A percentile compares a stretch with the other conserved stretches of the same genome.
Evolutionary conservation across 176 grass and related monocot genomes (phyloP).

Genomic region (Triticum turgidum): DNA sequence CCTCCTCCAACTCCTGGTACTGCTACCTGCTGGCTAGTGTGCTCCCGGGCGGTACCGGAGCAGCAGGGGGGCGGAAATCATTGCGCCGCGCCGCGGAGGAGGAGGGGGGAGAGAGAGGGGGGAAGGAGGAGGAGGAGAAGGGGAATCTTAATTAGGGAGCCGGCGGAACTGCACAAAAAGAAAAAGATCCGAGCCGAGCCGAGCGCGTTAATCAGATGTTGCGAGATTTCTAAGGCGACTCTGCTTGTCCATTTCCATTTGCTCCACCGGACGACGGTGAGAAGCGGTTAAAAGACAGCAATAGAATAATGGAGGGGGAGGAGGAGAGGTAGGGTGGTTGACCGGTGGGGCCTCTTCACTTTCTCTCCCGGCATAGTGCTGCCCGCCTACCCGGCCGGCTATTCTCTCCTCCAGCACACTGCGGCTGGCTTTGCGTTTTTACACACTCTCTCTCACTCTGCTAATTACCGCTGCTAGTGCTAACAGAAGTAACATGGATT

Average conservation of each 20-base stretch:
- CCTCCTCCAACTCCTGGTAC: no score
- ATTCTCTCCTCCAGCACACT: not conserved
- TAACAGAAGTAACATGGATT: no score
- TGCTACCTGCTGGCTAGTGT: not conserved
- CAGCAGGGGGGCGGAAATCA: not conserved
- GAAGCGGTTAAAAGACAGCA: not conserved
- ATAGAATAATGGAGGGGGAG: not conserved
- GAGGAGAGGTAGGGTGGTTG: not conserved
- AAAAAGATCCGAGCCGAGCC: not conserved
- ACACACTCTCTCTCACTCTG: no score
- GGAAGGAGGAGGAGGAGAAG: not conserved
- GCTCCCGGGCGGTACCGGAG: not conserved
- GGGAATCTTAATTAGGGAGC: constrained; percentile 1
- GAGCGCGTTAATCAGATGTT: no score
- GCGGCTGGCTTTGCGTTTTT: not conserved
- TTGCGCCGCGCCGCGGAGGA: not conserved
- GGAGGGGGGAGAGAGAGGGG: not conserved
- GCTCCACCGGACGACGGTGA: not conserved
- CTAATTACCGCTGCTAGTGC: no score
- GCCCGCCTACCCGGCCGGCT: not conserved
- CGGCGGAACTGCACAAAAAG: not conserved
- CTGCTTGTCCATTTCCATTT: not conserved
- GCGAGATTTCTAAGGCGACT: not conserved
- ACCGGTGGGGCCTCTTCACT: not conserved
- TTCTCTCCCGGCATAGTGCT: not conserved